phyloP scores from a whole-genome alignment of 2,329 filamentous ascomycete genomes.

The Rugonectria rugulosa region DNA sequence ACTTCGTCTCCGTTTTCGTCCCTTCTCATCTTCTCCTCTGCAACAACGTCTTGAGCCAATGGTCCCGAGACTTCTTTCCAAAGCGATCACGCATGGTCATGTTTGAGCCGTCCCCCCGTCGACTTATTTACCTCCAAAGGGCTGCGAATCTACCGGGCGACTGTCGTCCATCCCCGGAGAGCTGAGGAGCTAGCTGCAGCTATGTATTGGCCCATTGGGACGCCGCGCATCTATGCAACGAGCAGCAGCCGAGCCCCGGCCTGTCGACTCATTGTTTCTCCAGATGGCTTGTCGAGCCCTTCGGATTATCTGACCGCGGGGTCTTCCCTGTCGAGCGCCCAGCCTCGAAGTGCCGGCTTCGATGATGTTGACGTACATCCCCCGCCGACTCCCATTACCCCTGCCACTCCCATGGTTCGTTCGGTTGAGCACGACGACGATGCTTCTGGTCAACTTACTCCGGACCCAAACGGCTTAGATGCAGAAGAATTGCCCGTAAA shows the following conservation, averaged over 20 bases:
- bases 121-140: constrained; percentile 23
- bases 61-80: constrained; percentile 24
- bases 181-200: constrained; percentile 45
- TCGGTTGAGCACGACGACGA: constrained; percentile 64
- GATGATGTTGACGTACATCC: constrained; percentile 47
- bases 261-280: constrained; percentile 60
- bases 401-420: constrained; percentile 64
- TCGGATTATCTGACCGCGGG: constrained; percentile 35
- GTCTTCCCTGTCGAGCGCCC: constrained; percentile 27
- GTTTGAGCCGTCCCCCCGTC: constrained; percentile 33
- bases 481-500: constrained; percentile 52
- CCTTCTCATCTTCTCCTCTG: constrained; percentile 22
- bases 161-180: constrained; percentile 22
- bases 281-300: constrained; percentile 64
- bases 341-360: constrained; percentile 35
- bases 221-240: constrained; percentile 82
- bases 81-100: constrained; percentile 36
- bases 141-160: constrained; percentile 28
- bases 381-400: constrained; percentile 59
- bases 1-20: too few relatives aligned
- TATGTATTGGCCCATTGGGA: constrained; percentile 94
- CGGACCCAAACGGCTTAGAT: constrained; percentile 38
- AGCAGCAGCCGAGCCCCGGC: constrained; percentile 68
- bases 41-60: constrained; percentile 31
- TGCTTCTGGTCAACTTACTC: constrained; percentile 31